Base-by-base conservation (phyloP, 2,329 filamentous ascomycete species). In the Arthrinium puccinioides region DNA sequence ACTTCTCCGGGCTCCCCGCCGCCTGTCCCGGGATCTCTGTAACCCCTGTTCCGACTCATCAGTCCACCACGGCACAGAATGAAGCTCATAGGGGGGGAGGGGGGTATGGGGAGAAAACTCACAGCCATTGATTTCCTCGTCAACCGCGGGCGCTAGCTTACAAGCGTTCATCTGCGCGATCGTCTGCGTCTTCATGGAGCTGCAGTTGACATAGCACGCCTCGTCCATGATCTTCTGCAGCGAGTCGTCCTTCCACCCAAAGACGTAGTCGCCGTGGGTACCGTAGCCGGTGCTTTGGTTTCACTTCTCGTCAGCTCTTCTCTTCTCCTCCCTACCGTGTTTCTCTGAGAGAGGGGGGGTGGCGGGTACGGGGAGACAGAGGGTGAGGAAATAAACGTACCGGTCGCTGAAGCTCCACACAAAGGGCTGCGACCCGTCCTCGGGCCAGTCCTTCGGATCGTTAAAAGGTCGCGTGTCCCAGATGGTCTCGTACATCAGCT, bases 401-500 rank as follows among this genome's bases (percentile, higher is more conserved):
- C 39, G 35, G 62, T 52, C 9, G 69, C 72, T 50, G 46, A 53
- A 54, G 25, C 42, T 51, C 51, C 50, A 56, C 36, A 53, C 50
- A 41, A 55, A 56, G 11, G 53, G 53, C 36, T 47, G 46, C 16
- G 49, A 52, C 42, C 54, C 55, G 47, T 60, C 53, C 33, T 51
- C 54, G 41, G 50, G 51, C 59, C 59, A 50, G 46, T 49, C 59
- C 28, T 47, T 46, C 54, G 56, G 40, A 45, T 55, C 48, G 48
- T 57, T 58, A 41, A 54, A 56, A 30, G 44, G 43, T 31, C 46
- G 48, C 2, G 54, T 64, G 43, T 64, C 61, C 42, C 61, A 63
- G 49, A 65, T 62, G 32, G 62, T 52, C 45, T 65, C 61, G 42
- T 61, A 63, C 61, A 64, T 64, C 37, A 64, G 41, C 47, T 64